Evolutionary conservation across 176 grass and related monocot genomes (phyloP).

Genomic region (barley (Hordeum vulgare)): MorexV3_pseudomolecules_assembly NC_058518.1:497495681-497496180

Average conservation of each 20-base stretch:
- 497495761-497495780: not conserved
- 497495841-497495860: not conserved
- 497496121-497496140: no score
- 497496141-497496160: conserved; percentile 31
- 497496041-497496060: no score
- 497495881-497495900: not conserved
- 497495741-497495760: no score
- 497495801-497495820: no score
- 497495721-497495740: no score
- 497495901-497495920: not conserved
- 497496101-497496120: not conserved
- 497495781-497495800: not conserved
- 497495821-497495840: not conserved
- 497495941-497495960: not conserved
- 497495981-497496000: not conserved
- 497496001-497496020: not conserved
- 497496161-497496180: conserved; percentile 34
- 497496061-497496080: no score
- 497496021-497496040: not conserved
- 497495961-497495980: not conserved
- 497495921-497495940: not conserved
- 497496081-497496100: no score
- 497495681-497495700: no score
- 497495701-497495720: no score
- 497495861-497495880: not conserved